Evolutionary conservation across 1,284 basidiomycete species (phyloP).

Genomic region (Erythrobasidium hasegawianum): DNA sequence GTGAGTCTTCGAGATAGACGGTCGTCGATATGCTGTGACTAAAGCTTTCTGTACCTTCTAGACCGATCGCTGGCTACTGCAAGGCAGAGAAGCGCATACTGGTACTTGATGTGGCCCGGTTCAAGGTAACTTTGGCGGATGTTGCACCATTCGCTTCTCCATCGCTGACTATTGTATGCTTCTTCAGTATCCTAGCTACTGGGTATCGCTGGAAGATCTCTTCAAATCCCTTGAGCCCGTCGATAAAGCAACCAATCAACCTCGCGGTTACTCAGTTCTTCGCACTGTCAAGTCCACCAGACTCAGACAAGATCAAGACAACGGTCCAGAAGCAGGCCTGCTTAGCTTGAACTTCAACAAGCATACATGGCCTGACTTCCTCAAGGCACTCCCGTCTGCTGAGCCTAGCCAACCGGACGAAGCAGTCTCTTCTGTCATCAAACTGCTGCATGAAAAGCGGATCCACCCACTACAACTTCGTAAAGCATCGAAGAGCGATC

Average conservation of each 20-base stretch:
- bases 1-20: neutral
- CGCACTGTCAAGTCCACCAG: neutral
- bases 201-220: slow-evolving; percentile 36
- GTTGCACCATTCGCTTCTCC: slow-evolving; percentile 31
- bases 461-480: no score
- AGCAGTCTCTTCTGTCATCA: no score
- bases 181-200: slow-evolving; percentile 28
- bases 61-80: slow-evolving; percentile 40
- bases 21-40: neutral
- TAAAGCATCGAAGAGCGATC: no score
- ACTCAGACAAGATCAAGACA: no score
- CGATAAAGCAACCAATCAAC: slow-evolving; percentile 42
- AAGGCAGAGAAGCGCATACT: slow-evolving; percentile 35
- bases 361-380: neutral
- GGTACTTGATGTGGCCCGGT: slow-evolving; percentile 44
- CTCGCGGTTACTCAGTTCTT: slow-evolving; percentile 42
- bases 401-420: neutral
- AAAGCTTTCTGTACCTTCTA: slow-evolving; percentile 17
- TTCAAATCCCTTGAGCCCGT: slow-evolving; percentile 41
- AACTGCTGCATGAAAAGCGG: no score
- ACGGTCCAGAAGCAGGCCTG: neutral
- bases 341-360: neutral
- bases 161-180: slow-evolving; percentile 42
- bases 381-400: neutral
- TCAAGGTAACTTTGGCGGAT: slow-evolving; percentile 43